Conservation (phyloP, 371 early-diverging fungal genomes). For the Chytridium lagenaria region DNA sequence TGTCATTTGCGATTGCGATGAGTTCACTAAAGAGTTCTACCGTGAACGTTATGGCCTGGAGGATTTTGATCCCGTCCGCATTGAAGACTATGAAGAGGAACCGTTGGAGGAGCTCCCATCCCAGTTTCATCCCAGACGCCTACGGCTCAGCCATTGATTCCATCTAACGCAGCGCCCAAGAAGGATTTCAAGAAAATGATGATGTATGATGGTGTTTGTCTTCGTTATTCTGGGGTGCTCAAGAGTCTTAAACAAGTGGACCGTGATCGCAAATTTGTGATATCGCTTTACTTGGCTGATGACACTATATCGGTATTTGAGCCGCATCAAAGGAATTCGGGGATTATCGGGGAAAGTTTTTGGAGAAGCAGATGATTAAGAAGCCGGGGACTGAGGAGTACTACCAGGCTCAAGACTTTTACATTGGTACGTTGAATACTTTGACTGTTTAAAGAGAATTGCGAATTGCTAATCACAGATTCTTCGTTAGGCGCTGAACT, state of each 20-base stretch:
- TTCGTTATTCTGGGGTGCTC: constrained; percentile 53
- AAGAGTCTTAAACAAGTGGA: constrained; percentile 52
- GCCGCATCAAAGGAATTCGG: constrained; percentile 55
- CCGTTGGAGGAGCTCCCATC: constrained; percentile 10
- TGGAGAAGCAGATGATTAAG: constrained; percentile 54
- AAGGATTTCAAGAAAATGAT: constrained; percentile 54
- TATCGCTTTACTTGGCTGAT: constrained; percentile 53
- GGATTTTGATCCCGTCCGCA: constrained; percentile 53
- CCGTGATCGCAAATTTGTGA: constrained; percentile 58
- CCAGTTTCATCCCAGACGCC: constrained; percentile 12
- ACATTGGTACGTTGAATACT: constrained; percentile 44
- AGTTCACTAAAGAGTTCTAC: constrained; percentile 60
- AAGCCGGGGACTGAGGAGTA: constrained; percentile 39
- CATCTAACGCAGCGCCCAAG: constrained; percentile 36
- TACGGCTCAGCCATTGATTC: constrained; percentile 34
- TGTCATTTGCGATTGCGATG: constrained; percentile 65
- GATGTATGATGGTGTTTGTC: constrained; percentile 50
- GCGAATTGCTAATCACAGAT: too few relatives aligned
- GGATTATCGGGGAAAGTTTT: constrained; percentile 62
- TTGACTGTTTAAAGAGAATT: too few relatives aligned
- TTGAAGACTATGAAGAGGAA: constrained; percentile 50
- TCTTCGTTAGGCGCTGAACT: constrained; percentile 57
- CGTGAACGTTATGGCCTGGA: constrained; percentile 55
- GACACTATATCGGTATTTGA: constrained; percentile 61
- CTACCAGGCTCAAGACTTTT: constrained; percentile 52